Evolutionary conservation across 1,139 yeast species (phyloP), one percentile per base, ranked within the genome.

Genomic region (Yamadazyma buinensis): DNA sequence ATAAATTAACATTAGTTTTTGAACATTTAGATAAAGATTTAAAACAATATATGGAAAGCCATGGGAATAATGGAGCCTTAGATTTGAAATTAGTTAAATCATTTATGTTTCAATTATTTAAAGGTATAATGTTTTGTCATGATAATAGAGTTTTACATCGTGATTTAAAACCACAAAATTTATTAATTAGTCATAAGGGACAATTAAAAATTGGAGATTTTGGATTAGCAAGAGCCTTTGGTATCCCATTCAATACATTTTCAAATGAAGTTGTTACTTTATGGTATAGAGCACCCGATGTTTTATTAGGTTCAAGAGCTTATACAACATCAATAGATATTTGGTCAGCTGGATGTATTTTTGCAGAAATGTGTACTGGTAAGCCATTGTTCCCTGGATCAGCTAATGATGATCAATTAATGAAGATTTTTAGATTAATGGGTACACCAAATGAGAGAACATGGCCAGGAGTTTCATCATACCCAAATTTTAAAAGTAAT

Each of bases 251-350:
- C 43, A 90, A 92, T 59, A 92, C 98, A 0, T 92, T 90, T 54
- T 86, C 97, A 20, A 88, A 92, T 57, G 98, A 92, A 57, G 99
- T 92, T 26, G 99, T 92, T 26, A 92, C 99, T 1, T 67, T 92
- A 44, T 92, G 99, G 99, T 92, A 92, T 62, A 75, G 99, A 43
- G 97, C 99, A 0, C 98, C 98, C 0, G 99, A 92, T 57, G 98
- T 92, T 27, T 67, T 92, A 36, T 75, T 92, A 60, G 99, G 99
- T 0, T 86, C 96, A 1, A 76, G 97, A 47, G 88, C 95, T 32
- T 92, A 92, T 59, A 84, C 96, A 22, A 92, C 98, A 0, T 86
- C 96, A 1, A 92, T 92, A 43, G 99, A 92, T 60, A 88, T 92
- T 63, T 92, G 99, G 99, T 87, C 97, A 20, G 95, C 96, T 15